phyloP scores from a whole-genome alignment of 305 asterid genomes.

The Salvia sclarea region DNA sequence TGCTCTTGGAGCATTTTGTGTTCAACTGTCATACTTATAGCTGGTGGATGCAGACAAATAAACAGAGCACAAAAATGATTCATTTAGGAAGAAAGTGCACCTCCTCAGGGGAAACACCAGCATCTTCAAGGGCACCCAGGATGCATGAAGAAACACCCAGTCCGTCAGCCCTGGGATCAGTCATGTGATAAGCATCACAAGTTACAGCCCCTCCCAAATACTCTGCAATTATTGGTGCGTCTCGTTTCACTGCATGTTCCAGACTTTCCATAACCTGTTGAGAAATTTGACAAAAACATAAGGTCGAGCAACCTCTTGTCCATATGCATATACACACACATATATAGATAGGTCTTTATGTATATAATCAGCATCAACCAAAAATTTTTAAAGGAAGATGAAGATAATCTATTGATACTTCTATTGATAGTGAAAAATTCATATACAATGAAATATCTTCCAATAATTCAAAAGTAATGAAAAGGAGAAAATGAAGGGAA shows the following conservation, averaged over 20 bases:
- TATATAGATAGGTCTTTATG: too few species aligned
- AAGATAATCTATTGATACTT: too few species aligned
- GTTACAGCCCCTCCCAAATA: constrained; percentile 94
- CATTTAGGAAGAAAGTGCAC: constrained; percentile 36
- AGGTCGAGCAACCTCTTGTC: neutral
- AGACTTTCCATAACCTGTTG: constrained; percentile 91
- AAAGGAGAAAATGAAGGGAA: neutral
- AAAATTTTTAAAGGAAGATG: neutral
- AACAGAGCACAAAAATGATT: neutral
- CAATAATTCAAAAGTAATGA: neutral
- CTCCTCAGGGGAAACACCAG: constrained; percentile 87
- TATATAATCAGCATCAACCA: neutral
- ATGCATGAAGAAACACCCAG: constrained; percentile 96
- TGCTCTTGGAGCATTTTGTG: neutral
- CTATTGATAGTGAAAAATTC: neutral
- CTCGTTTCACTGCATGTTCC: constrained; percentile 94
- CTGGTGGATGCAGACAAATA: constrained; percentile 2
- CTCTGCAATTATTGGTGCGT: constrained; percentile 90
- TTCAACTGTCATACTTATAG: constrained; percentile 11
- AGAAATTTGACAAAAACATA: constrained; percentile 1
- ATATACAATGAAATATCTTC: neutral
- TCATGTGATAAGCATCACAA: constrained; percentile 98
- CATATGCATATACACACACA: neutral
- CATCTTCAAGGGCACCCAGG: constrained; percentile 64
- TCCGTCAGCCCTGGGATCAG: constrained; percentile 95